These are phyloP conservation scores for Thalassiosira ordinaria DNA, from an alignment of 352 stramenopile species.

Conservation along the genomic window DNA sequence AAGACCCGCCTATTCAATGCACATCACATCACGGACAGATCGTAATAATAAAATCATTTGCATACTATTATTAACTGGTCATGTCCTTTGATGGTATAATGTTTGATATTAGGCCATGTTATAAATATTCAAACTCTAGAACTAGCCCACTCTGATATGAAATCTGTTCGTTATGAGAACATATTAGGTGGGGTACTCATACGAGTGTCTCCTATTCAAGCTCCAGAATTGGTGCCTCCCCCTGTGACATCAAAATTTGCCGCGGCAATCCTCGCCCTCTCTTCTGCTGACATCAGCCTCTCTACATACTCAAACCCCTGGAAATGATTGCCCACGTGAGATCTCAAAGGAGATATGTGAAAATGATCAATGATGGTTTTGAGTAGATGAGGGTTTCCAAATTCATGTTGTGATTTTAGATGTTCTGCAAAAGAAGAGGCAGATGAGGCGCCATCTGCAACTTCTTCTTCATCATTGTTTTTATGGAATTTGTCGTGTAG, in stretches of 20 bases:
- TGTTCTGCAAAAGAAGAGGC: constrained; percentile 53
- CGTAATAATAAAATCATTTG: constrained; percentile 7
- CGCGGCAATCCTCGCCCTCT: constrained; percentile 44
- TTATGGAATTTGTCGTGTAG: constrained; percentile 28
- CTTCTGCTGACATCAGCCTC: constrained; percentile 45
- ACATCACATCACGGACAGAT: too few species aligned
- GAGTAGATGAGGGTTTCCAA: constrained; percentile 74
- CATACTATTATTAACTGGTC: not conserved
- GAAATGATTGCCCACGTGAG: constrained; percentile 30
- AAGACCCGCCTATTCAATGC: not conserved
- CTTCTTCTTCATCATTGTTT: constrained; percentile 2
- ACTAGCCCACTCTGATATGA: too few species aligned
- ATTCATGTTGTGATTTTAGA: constrained; percentile 67
- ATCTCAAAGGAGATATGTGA: constrained; percentile 43
- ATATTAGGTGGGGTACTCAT: too few species aligned
- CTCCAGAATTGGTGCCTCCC: not conserved
- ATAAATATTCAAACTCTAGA: too few species aligned
- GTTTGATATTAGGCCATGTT: too few species aligned
- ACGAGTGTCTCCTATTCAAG: too few species aligned
- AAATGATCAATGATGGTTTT: constrained; percentile 70
- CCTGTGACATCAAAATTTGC: constrained; percentile 13
- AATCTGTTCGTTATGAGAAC: too few species aligned
- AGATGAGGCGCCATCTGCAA: not conserved
- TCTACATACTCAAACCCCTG: constrained; percentile 53
- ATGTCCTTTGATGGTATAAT: too few species aligned